Evolutionary conservation across 352 stramenopile genomes (phyloP).

Genomic region (Globisporangium nunn): DNA sequence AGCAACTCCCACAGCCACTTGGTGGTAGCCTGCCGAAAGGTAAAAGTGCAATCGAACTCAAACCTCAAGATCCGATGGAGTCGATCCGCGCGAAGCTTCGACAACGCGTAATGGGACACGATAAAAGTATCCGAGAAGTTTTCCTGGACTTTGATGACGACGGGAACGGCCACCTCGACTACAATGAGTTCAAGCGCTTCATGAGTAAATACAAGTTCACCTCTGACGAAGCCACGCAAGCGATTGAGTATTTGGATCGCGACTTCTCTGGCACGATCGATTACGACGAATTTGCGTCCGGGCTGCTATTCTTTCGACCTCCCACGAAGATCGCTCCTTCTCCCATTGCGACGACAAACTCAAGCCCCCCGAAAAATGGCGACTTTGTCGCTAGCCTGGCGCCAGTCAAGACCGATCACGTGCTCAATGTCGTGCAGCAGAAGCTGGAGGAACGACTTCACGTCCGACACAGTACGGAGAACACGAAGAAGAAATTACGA

Average conservation of each 20-base stretch:
- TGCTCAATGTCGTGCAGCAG: constrained; percentile 16
- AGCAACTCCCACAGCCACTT: constrained; percentile 24
- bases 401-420: constrained; percentile 13
- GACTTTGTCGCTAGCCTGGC: constrained; percentile 1
- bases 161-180: constrained; percentile 48
- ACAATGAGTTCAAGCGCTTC: constrained; percentile 62
- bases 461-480: constrained; percentile 10
- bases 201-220: constrained; percentile 58
- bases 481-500: constrained; percentile 15
- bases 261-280: constrained; percentile 62
- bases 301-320: constrained; percentile 57
- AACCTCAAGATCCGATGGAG: constrained; percentile 38
- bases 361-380: background rate
- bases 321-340: constrained; percentile 8
- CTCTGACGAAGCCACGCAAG: constrained; percentile 26
- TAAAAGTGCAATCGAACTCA: constrained; percentile 10
- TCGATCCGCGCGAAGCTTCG: constrained; percentile 44
- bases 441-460: constrained; percentile 12
- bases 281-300: constrained; percentile 65
- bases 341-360: background rate
- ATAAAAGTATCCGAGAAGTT: constrained; percentile 65
- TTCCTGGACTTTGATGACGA: constrained; percentile 65
- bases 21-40: constrained; percentile 10
- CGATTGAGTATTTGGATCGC: constrained; percentile 49
- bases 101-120: constrained; percentile 60